Evolutionary conservation across 2,329 filamentous ascomycete species (phyloP).

Genomic region (Fusarium euwallaceae): DNA sequence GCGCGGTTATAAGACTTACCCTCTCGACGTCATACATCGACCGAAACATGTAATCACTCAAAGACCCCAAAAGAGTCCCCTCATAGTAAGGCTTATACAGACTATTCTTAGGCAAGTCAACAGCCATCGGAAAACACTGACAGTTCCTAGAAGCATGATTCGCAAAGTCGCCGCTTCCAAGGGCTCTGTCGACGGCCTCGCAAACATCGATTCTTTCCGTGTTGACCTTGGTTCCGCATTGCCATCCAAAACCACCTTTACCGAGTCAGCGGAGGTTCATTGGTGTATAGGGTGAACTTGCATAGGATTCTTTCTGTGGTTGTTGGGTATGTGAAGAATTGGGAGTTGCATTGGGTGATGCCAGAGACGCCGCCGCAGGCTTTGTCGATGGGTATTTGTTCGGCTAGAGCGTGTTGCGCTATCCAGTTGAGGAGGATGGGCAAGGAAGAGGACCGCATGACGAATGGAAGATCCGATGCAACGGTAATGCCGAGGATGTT

Average conservation of each 20-base stretch:
- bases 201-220: conserved; percentile 7
- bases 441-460: neutral
- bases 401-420: neutral
- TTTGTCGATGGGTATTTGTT: neutral
- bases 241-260: neutral
- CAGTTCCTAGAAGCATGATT: conserved; percentile 1
- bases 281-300: neutral
- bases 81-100: neutral
- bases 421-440: neutral
- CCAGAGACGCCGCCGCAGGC: neutral
- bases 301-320: neutral
- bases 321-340: neutral
- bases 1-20: neutral
- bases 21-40: neutral
- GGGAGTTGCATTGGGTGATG: neutral
- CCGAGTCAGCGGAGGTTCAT: too few species aligned
- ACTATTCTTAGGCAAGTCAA: neutral
- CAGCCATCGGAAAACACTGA: conserved; percentile 1
- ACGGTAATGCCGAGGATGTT: neutral
- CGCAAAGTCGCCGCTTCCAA: conserved; percentile 2
- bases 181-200: neutral
- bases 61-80: neutral
- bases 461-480: neutral
- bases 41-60: neutral
- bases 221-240: neutral